Percentiles rank a stretch among this genome's conserved stretches.
These are phyloP conservation scores for Leucogyrophana mollusca DNA, from an alignment of 768 basidiomycete genomes.

Conservation along the genomic window DNA sequence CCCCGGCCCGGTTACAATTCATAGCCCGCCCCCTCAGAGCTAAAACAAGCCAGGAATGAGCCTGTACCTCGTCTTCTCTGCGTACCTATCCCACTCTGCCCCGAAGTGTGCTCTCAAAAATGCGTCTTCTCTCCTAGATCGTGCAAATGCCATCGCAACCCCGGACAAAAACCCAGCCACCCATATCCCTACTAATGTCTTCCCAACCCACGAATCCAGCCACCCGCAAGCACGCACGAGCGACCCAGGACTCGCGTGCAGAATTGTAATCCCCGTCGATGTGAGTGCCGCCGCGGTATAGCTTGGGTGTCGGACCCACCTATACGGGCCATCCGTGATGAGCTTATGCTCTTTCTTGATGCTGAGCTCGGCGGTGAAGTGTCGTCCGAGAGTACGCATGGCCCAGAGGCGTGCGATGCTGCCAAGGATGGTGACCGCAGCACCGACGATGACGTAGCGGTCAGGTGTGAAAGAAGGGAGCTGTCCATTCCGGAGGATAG, in stretches of 20 bases:
- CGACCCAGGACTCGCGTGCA: conserved; percentile 31
- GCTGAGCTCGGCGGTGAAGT: conserved; percentile 46
- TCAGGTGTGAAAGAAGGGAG: conserved; percentile 19
- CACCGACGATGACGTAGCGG: conserved; percentile 28
- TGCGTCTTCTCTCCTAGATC: conserved; percentile 23
- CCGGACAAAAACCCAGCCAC: not conserved
- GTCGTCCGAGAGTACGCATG: conserved; percentile 30
- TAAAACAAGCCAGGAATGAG: conserved; percentile 33
- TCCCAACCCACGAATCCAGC: conserved; percentile 1
- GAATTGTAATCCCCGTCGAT: conserved; percentile 27
- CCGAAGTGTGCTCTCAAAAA: conserved; percentile 28
- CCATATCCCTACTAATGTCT: conserved; percentile 8
- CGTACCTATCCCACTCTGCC: conserved; percentile 32
- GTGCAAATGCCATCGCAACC: not conserved
- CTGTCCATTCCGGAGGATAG: conserved; percentile 14
- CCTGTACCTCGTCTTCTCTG: conserved; percentile 22
- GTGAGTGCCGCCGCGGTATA: conserved; percentile 35
- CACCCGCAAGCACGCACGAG: conserved; percentile 8
- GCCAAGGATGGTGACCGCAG: conserved; percentile 26
- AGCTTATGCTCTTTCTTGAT: conserved; percentile 40
- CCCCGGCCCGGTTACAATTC: too few relatives aligned
- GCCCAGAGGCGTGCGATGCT: conserved; percentile 34
- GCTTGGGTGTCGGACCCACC: conserved; percentile 44
- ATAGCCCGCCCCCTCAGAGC: conserved; percentile 21
- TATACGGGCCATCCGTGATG: conserved; percentile 41